Conservation (phyloP, 2,329 filamentous ascomycete species). For the Cercospora sojina region DNA sequence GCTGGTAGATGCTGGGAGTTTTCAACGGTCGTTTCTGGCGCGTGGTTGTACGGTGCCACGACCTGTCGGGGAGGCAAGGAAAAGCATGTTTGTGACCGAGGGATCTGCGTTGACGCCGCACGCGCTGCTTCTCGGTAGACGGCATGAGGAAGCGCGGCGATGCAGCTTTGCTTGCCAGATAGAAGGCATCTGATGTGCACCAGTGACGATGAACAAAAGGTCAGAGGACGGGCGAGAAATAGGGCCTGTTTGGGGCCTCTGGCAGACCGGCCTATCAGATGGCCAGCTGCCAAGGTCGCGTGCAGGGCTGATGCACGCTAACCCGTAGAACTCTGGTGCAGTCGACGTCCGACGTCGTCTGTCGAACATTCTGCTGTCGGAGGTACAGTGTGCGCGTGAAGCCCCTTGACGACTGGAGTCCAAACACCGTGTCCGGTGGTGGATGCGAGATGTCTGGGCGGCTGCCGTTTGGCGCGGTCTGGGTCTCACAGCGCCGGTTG, state of each 20-base stretch:
- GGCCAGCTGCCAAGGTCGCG: constrained; percentile 4
- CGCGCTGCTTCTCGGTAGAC: not conserved
- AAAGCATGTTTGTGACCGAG: not conserved
- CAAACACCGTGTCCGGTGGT: constrained; percentile 1
- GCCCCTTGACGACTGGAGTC: constrained; percentile 10
- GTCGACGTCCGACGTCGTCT: constrained; percentile 8
- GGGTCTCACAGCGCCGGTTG: constrained; percentile 19
- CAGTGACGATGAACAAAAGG: constrained; percentile 12
- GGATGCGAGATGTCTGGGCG: constrained; percentile 6
- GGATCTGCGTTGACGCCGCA: not conserved
- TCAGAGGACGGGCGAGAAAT: constrained; percentile 12
- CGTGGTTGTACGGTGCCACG: constrained; percentile 1
- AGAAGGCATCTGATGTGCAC: constrained; percentile 6
- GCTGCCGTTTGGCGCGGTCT: constrained; percentile 12
- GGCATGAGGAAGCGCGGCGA: not conserved
- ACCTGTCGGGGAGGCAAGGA: not conserved
- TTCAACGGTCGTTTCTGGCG: constrained; percentile 1
- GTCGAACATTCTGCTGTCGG: constrained; percentile 8
- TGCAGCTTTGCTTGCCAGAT: not conserved
- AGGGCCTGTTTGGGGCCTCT: not conserved
- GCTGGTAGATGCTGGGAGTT: not conserved
- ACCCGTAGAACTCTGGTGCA: not conserved
- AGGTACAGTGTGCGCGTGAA: not conserved
- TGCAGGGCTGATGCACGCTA: constrained; percentile 9
- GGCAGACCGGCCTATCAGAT: not conserved